These are phyloP conservation scores for Calocera viscosa DNA, from an alignment of 768 basidiomycete genomes.

Conservation along the genomic window DNA sequence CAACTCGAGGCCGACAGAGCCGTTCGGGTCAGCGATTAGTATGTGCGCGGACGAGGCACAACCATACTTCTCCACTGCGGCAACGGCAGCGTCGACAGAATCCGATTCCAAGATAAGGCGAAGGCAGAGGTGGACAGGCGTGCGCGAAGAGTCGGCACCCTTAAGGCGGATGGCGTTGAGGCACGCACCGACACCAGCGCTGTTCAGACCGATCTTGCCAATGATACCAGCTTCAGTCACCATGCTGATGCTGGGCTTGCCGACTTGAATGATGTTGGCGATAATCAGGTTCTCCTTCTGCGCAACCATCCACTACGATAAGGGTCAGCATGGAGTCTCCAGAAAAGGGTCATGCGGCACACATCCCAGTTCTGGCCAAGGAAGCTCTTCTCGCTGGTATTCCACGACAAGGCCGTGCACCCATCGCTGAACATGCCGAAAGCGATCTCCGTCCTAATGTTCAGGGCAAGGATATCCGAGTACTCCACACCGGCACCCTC, in stretches of 20 bases:
- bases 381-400: conserved; percentile 18
- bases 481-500: conserved; percentile 18
- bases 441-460: conserved; percentile 31
- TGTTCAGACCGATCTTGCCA: conserved; percentile 32
- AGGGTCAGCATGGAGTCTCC: background rate
- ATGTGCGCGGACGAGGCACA: conserved; percentile 29
- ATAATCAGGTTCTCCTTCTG: conserved; percentile 28
- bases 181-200: conserved; percentile 28
- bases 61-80: conserved; percentile 22
- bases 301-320: conserved; percentile 21
- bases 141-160: conserved; percentile 18
- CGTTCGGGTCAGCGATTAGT: conserved; percentile 26
- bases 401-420: conserved; percentile 28
- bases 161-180: conserved; percentile 28
- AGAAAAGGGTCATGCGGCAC: too few relatives aligned
- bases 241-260: conserved; percentile 29
- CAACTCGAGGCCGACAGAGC: conserved; percentile 26
- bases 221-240: conserved; percentile 31
- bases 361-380: conserved; percentile 31
- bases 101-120: conserved; percentile 27
- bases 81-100: conserved; percentile 23
- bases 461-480: conserved; percentile 29
- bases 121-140: conserved; percentile 28
- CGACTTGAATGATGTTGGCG: conserved; percentile 22
- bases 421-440: conserved; percentile 30